These are phyloP conservation scores for Ananas comosus DNA, from an alignment of 176 grass and related monocot genomes.

Conservation along the genomic window DNA sequence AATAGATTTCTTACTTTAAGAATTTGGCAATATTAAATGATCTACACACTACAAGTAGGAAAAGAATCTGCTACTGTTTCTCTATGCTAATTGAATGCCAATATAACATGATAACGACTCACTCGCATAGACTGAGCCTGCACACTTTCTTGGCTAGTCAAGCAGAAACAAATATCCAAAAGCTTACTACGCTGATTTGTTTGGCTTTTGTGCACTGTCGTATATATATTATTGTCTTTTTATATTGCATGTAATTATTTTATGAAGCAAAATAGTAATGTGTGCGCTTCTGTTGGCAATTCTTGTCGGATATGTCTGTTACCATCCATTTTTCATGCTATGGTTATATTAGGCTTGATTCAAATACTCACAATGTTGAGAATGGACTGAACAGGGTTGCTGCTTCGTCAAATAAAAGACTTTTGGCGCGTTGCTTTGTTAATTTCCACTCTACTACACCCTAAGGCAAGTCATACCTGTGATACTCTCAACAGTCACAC, in stretches of 20 bases:
- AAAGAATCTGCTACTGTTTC: no score
- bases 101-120: no score
- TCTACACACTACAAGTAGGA: no score
- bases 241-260: background rate
- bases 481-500: slow-evolving; percentile 25
- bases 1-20: slow-evolving; percentile 5
- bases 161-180: no score
- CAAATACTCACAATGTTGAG: background rate
- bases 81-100: no score
- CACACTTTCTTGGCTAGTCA: no score
- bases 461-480: slow-evolving; percentile 17
- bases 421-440: slow-evolving; percentile 77
- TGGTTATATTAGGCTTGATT: background rate
- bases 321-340: background rate
- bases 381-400: slow-evolving; percentile 43
- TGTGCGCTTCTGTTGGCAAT: no score
- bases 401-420: slow-evolving; percentile 84
- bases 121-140: no score
- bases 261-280: background rate
- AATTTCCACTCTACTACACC: slow-evolving; percentile 37
- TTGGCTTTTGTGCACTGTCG: no score
- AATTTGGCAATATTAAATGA: no score
- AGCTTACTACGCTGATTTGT: no score
- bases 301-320: background rate
- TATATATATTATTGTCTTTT: no score